Base-by-base conservation (phyloP, 768 basidiomycete species). In the Nidularia pulvinata region DNA sequence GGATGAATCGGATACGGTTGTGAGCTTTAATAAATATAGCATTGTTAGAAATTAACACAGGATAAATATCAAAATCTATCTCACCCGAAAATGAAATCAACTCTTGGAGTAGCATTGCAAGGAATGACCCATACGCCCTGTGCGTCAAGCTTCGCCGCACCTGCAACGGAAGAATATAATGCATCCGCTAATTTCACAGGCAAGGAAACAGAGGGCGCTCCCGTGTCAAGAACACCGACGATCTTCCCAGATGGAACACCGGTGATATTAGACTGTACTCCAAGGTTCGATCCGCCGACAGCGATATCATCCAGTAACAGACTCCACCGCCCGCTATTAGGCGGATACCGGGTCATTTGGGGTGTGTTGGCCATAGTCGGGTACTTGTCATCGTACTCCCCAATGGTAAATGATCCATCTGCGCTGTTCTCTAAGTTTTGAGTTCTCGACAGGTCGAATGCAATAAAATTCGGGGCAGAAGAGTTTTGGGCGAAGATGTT, bases 201-300 rank as follows among this genome's bases (percentile, higher is more conserved):
- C 46, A 79, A 57, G 2, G 72, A 65, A 14, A 70, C 69, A 25
- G 61, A 56, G 42, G 77, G 77, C 11, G 72, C 73, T 25, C 78
- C 78, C 4, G 75, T 80, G 44, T 79, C 78, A 39, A 79, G 59
- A 7, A 79, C 63, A 7, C 74, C 66, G 13, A 72, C 64, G n/a
- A 65, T 60, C 1, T 65, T 59, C 1, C 67, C 73, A 0, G 56
- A 53, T 6, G 73, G 67, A 4, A 70, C 63, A 2, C 64, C 66
- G 1, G 54, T 44, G 33, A 69, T 63, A n/a, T n/a, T 44, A 0
- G 78, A 74, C 4, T 47, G 54, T 48, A 78, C 59, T 0, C 51
- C 19, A 16, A 69, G 39, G 0, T 49, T n/a, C n/a, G 55, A 55
- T 0, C 67, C 69, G 51, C 72, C 66, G 10, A 78, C 67, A 13